Evolutionary conservation across 306 rosid species (phyloP).

Genomic region (Dalbergia cultrata): DNA sequence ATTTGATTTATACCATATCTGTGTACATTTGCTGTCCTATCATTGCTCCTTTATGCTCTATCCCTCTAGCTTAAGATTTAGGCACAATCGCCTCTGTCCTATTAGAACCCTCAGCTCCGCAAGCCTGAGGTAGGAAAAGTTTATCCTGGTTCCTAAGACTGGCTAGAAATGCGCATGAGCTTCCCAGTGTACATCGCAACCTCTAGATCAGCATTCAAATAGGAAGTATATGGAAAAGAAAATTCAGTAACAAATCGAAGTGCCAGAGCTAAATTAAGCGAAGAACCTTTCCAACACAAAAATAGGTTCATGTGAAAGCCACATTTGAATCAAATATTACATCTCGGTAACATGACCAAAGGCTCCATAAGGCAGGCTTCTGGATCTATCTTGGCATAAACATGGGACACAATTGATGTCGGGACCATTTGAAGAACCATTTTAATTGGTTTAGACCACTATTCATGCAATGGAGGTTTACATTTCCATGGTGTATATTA

Average conservation of each 20-base stretch:
- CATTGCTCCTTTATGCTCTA: too few species aligned
- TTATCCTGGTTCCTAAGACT: not conserved
- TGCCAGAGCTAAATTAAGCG: not conserved
- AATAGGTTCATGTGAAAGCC: not conserved
- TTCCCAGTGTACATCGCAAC: not conserved
- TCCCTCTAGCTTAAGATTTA: too few species aligned
- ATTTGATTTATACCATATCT: too few species aligned
- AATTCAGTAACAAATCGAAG: not conserved
- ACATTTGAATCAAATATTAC: not conserved
- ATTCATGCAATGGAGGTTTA: too few species aligned
- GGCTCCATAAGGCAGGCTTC: conserved; percentile 11
- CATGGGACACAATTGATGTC: conserved; percentile 63
- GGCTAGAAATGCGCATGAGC: not conserved
- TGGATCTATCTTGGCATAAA: conserved; percentile 59
- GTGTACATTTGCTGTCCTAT: too few species aligned
- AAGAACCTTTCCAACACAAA: not conserved
- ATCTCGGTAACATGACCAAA: not conserved
- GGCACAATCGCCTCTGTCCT: too few species aligned
- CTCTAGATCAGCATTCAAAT: not conserved
- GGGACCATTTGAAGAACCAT: too few species aligned
- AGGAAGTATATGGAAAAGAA: conserved; percentile 19
- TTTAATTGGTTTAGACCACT: too few species aligned
- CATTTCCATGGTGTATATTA: too few species aligned
- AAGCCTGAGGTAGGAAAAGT: not conserved
- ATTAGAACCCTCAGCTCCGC: too few species aligned